phyloP scores from a whole-genome alignment of 352 stramenopile genomes.

The Phytophthora pini region DNA sequence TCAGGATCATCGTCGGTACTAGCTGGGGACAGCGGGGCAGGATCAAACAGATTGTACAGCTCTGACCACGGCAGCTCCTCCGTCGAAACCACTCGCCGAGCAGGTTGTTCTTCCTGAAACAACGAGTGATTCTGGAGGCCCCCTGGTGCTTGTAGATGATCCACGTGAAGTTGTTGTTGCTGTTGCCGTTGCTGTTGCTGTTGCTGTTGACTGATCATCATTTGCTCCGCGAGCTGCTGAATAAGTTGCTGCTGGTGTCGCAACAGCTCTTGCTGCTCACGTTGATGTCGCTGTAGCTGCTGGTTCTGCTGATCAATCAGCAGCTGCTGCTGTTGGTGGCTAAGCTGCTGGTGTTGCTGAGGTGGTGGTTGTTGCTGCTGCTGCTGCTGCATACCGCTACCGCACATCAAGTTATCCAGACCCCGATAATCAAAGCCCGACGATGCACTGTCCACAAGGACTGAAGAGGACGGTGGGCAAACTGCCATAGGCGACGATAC shows the following conservation, averaged over 20 bases:
- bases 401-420: conserved; percentile 47
- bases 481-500: conserved; percentile 33
- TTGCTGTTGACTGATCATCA: conserved; percentile 46
- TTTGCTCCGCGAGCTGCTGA: conserved; percentile 44
- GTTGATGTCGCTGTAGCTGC: conserved; percentile 45
- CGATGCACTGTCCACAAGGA: conserved; percentile 39
- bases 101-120: conserved; percentile 64
- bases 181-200: conserved; percentile 37
- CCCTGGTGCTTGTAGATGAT: conserved; percentile 30
- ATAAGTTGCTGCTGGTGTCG: conserved; percentile 38
- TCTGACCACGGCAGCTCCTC: conserved; percentile 85
- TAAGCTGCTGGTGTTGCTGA: conserved; percentile 33
- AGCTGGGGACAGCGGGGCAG: conserved; percentile 44
- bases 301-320: conserved; percentile 41
- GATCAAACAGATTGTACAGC: conserved; percentile 84
- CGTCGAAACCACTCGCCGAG: conserved; percentile 66
- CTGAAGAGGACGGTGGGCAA: conserved; percentile 34
- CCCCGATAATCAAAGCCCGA: conserved; percentile 49
- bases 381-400: conserved; percentile 29
- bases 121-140: conserved; percentile 71
- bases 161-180: conserved; percentile 14
- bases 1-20: conserved; percentile 62
- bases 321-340: conserved; percentile 30
- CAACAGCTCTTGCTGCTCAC: conserved; percentile 39
- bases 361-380: conserved; percentile 30